Conservation (phyloP, 139 green algal genomes). For the Auxenochlorella protothecoides region DNA sequence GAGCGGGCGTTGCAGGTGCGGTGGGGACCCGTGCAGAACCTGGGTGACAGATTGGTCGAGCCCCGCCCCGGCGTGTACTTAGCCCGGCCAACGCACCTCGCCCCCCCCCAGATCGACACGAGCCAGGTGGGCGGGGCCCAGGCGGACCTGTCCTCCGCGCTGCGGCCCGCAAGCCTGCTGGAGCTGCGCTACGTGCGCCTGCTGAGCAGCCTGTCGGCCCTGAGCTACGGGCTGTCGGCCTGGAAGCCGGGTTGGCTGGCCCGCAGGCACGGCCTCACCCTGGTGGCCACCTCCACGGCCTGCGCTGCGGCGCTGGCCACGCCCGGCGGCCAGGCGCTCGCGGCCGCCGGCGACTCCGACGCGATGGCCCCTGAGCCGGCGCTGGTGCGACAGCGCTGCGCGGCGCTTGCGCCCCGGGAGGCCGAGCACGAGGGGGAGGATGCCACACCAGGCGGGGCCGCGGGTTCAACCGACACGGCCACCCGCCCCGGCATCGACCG, state of each 20-base stretch:
- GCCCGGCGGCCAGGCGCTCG: slow-evolving; percentile 15
- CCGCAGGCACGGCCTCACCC: slow-evolving; percentile 37
- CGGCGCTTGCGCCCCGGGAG: too few species aligned
- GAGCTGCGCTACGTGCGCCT: slow-evolving; percentile 48
- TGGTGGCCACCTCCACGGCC: slow-evolving; percentile 55
- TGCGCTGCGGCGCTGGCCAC: slow-evolving; percentile 36
- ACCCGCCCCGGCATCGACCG: slow-evolving; percentile 14
- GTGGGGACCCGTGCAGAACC: too few species aligned
- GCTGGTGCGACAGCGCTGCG: neutral
- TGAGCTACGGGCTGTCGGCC: slow-evolving; percentile 44
- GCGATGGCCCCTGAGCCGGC: slow-evolving; percentile 41
- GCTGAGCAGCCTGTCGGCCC: slow-evolving; percentile 37
- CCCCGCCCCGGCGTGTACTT: too few species aligned
- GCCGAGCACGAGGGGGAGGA: too few species aligned
- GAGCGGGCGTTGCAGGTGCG: too few species aligned
- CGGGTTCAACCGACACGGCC: too few species aligned
- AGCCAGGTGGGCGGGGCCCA: too few species aligned
- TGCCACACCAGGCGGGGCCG: too few species aligned
- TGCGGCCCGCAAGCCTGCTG: slow-evolving; percentile 36
- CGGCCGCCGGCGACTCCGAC: slow-evolving; percentile 45
- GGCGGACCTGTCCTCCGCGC: slow-evolving; percentile 37
- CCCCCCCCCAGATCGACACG: too few species aligned
- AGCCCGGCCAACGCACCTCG: too few species aligned
- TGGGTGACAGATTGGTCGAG: too few species aligned
- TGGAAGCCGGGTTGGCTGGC: slow-evolving; percentile 1